Base-by-base conservation (phyloP, 1,139 yeast species). In the Hanseniaspora sp. region DNA sequence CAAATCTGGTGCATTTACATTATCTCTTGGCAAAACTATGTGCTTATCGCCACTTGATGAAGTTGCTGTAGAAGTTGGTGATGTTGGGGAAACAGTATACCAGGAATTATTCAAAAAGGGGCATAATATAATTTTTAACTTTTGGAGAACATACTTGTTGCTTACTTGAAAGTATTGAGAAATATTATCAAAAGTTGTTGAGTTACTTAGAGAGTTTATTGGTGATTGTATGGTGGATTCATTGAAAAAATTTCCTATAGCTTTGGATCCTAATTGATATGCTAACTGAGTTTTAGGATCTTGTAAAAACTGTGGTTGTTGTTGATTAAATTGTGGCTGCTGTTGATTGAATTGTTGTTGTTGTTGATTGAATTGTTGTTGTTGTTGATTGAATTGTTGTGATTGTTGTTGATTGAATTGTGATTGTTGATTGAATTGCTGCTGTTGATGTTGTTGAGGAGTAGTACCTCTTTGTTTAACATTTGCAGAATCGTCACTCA, bases 1-100 rank as follows among this genome's bases (percentile, higher is more conserved):
- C 74, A 92, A 78, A 68, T 94, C 99, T 1, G 98, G 98, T 0
- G 97, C 95, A 66, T 94, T 94, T 58, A 85, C 75, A 66, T 94
- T 98, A 58, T 62, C 63, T 54, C 71, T 62, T 29, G 69, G 69
- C 28, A 66, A 60, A 34, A 62, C 47, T 5, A 30, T 28, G n/a
- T 5, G 37, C 28, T 29, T 30, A 7, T 35, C 45, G 17, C 28
- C 29, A 30, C 17, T 39, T 18, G 42, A 18, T 17, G 42, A 23
- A 23, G 23, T 23, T 23, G 23, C 23, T 23, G 23, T 4, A 23
- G 23, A 23, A 23, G 23, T 23, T 13, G 40, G 12, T 39, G 40
- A 15, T 39, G 42, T 17, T 23, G 7, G 42, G 42, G 42, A 39
- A 58, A 31, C 68, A 59, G 92, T 71, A 46, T 76, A 76, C 95